Evolutionary conservation across 2,329 filamentous ascomycete genomes (phyloP).

Genomic region (Lanzia echinophila): DNA sequence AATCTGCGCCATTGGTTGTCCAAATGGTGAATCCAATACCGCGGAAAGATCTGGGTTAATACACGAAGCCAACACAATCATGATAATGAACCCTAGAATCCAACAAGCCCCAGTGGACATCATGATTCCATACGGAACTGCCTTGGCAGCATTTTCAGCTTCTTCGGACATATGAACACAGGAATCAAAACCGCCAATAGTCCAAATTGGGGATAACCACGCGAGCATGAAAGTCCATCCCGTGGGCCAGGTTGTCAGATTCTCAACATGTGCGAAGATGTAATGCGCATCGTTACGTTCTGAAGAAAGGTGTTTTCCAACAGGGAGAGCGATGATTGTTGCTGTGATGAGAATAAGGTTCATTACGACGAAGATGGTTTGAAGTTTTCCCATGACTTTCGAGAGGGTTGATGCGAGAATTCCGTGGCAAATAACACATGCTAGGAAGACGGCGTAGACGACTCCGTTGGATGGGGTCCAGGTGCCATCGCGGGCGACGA

Average conservation of each 20-base stretch:
- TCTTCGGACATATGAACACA: conserved; percentile 57
- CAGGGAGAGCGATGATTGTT: conserved; percentile 50
- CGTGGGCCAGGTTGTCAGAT: conserved; percentile 50
- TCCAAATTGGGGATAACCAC: conserved; percentile 58
- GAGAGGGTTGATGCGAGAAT: conserved; percentile 46
- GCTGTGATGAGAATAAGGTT: conserved; percentile 50
- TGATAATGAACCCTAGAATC: conserved; percentile 50
- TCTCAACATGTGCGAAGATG: conserved; percentile 51
- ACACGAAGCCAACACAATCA: conserved; percentile 51
- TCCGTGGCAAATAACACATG: conserved; percentile 46
- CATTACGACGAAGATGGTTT: conserved; percentile 47
- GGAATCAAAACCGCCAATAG: conserved; percentile 49
- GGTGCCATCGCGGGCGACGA: conserved; percentile 47
- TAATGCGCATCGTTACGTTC: conserved; percentile 39
- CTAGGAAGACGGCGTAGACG: conserved; percentile 52
- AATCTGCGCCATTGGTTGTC: conserved; percentile 49
- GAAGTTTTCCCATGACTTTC: conserved; percentile 52
- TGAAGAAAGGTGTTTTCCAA: conserved; percentile 35
- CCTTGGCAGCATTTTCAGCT: conserved; percentile 51
- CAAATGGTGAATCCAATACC: conserved; percentile 43
- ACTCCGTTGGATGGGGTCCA: conserved; percentile 50
- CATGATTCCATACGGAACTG: conserved; percentile 53
- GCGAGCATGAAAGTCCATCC: conserved; percentile 54
- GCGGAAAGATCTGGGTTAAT: conserved; percentile 46
- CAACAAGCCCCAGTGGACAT: conserved; percentile 49